Conservation (phyloP, 192 early-diverging fungal genomes). For the Oehlia diaphana region DNA sequence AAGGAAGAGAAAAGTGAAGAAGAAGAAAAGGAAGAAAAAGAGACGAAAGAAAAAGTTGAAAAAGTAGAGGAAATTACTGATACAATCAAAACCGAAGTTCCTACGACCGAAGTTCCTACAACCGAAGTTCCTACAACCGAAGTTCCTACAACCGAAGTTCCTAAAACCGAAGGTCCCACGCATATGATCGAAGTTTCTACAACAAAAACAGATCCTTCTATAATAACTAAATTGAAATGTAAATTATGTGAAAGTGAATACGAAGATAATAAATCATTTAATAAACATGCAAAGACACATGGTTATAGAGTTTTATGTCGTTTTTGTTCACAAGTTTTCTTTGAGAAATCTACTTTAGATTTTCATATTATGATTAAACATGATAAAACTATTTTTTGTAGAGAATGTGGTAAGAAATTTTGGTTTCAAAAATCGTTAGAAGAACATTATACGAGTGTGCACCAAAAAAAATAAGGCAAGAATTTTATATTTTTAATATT, state of each 20-base stretch:
- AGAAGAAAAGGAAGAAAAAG: neutral
- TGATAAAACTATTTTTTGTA: neutral
- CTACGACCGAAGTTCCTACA: too few relatives aligned
- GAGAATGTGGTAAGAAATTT: neutral
- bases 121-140: neutral
- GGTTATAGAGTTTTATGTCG: neutral
- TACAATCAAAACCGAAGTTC: too few relatives aligned
- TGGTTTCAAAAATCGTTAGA: neutral
- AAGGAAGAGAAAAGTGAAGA: too few relatives aligned
- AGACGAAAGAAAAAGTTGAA: neutral
- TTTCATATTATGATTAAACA: neutral
- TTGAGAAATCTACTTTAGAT: neutral
- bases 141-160: neutral
- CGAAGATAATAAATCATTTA: neutral
- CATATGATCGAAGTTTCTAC: neutral
- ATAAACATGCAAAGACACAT: neutral
- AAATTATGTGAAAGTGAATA: neutral
- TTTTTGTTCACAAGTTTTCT: neutral
- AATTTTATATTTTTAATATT: neutral
- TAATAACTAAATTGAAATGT: neutral
- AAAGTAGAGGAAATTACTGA: too few relatives aligned
- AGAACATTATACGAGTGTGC: neutral
- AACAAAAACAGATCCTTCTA: neutral
- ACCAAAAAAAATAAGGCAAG: neutral
- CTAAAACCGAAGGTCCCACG: too few relatives aligned